Base-by-base conservation (phyloP, 2,329 filamentous ascomycete genomes). In the Samsoniella hepiali region DNA sequence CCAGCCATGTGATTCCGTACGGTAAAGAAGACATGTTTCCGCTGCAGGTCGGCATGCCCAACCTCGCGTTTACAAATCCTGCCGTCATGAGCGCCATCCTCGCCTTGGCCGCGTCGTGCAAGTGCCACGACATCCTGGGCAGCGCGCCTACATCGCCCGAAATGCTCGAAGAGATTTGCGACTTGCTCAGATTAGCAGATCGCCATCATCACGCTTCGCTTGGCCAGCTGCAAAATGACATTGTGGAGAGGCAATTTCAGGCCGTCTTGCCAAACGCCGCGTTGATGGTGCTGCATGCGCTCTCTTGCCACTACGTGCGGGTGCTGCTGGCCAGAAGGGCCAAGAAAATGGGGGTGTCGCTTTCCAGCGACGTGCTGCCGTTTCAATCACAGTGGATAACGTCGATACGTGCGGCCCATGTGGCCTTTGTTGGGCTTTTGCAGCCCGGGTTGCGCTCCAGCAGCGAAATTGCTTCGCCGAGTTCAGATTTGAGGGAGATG, bases 61-160 rank as follows among this genome's bases (percentile, higher is more conserved):
- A 75, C 22, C 68, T 81, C 0, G 78, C 78, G 0, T 75, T 79
- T 54, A 67, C 69, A 6, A 76, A 73, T 63, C 72, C 71, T 11
- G 71, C 74, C 1, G 72, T 81, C 2, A 78, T 80, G 77, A 73
- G 70, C 44, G 79, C 78, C 0, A 70, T 80, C 5, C 68, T 81
- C 0, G 76, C 78, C 2, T 67, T 81, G 2, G 74, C 78, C 0
- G 78, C 77, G 2, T 72, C 75, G 1, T 77, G 77, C 65, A 75
- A 76, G 65, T 77, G 73, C 13, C 71, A 74, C n/a, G 74, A 77
- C 29, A 67, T 75, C 10, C 62, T 75, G 5, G 58, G 27, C 5
- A 55, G 53, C 1, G 17, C 66, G 0, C 0, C 6, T 1, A 8
- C 53, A 3, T 60, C 50, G 0, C 4, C 40, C 0, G 63, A 58